phyloP scores from a whole-genome alignment of 2,329 filamentous ascomycete species.

The Fusarium burgessii region DNA sequence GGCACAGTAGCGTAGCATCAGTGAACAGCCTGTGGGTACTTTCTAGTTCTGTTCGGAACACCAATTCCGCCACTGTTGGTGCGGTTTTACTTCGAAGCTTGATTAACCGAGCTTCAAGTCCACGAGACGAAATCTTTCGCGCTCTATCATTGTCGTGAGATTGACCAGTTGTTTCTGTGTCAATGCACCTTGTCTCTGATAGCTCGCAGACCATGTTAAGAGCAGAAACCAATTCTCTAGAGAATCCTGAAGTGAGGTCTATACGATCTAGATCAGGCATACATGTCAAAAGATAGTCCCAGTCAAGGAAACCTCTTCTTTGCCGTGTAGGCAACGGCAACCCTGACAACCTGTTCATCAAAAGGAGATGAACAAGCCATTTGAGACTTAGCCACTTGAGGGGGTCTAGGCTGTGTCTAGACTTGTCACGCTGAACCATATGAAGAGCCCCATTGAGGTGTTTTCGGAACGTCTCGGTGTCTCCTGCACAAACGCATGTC shows the following conservation, averaged over 20 bases:
- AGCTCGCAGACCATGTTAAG: slow-evolving; percentile 8
- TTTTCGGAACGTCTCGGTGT: slow-evolving; percentile 5
- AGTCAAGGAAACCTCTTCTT: not conserved
- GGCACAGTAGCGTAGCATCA: slow-evolving; percentile 9
- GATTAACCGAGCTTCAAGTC: not conserved
- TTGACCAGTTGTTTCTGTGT: not conserved
- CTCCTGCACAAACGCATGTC: slow-evolving; percentile 11
- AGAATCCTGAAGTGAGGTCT: slow-evolving; percentile 11
- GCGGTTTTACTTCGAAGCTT: not conserved
- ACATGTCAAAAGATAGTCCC: not conserved
- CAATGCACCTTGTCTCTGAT: not conserved
- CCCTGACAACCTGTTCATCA: slow-evolving; percentile 17
- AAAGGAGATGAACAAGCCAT: slow-evolving; percentile 12
- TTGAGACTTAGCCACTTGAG: slow-evolving; percentile 14
- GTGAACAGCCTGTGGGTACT: not conserved
- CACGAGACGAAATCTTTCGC: too few species aligned
- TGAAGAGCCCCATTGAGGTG: slow-evolving; percentile 14
- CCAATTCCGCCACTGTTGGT: not conserved
- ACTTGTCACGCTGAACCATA: not conserved
- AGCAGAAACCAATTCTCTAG: not conserved
- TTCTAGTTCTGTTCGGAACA: not conserved
- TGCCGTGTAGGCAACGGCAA: not conserved
- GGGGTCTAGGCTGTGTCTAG: not conserved
- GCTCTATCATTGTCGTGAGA: fast-evolving
- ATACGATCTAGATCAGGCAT: slow-evolving; percentile 12